These are phyloP conservation scores for Pythium diclinum DNA, from an alignment of 352 stramenopile genomes.

Conservation along the genomic window DNA sequence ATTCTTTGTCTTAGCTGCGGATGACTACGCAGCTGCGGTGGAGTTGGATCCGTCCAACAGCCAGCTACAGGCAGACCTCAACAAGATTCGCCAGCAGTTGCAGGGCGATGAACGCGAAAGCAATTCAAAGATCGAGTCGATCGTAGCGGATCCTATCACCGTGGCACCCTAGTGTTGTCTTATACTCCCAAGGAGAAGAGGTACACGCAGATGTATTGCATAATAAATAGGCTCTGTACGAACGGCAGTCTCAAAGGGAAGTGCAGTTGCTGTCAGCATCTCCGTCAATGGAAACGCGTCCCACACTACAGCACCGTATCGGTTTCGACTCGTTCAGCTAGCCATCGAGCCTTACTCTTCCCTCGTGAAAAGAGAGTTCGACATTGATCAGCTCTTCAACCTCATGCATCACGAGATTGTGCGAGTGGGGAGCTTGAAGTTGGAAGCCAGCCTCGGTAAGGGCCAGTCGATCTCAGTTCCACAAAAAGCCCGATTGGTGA, in stretches of 20 bases:
- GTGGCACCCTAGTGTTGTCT: neutral
- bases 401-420: neutral
- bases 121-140: neutral
- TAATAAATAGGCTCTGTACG: neutral
- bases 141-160: neutral
- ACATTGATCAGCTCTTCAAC: neutral
- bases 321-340: neutral
- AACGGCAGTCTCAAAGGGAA: neutral
- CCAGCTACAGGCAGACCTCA: constrained; percentile 45
- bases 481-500: neutral
- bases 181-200: neutral
- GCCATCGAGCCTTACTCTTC: neutral
- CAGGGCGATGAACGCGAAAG: neutral
- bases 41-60: constrained; percentile 60
- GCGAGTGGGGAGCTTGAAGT: neutral
- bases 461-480: neutral
- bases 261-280: neutral
- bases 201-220: neutral
- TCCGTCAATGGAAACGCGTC: neutral
- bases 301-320: neutral
- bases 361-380: neutral
- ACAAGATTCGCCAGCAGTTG: constrained; percentile 33
- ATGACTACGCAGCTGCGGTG: constrained; percentile 52
- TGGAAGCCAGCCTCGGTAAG: neutral
- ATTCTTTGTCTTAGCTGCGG: constrained; percentile 37